Evolutionary conservation across 1,139 yeast genomes (phyloP), one percentile per base, ranked within the genome.

Genomic region (Candida sp.): DNA sequence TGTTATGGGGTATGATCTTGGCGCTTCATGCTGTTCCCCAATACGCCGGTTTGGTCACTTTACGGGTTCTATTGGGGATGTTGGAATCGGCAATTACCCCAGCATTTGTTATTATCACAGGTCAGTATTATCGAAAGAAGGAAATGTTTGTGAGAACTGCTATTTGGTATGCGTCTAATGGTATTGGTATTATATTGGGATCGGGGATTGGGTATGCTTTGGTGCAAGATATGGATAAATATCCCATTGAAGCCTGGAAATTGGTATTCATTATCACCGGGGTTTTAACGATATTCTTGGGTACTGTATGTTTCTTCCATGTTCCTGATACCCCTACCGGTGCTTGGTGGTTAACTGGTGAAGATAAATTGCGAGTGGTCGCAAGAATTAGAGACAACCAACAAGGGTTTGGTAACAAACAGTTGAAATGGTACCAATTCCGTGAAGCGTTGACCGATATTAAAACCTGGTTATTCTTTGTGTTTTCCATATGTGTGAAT

Each of bases 381-480:
- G 66, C 69, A 44, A 52, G 72, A 49, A 57, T 64, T 30, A 61
- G 75, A 54, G 51, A 50, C 1, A 73, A 74, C 49, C 64, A 68
- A 40, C 77, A 82, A 53, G 84, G 86, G 12, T 77, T 80, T 47
- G 84, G 84, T 41, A 77, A 77, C 51, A 71, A 67, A 45, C 66
- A 68, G 36, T 72, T 79, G 60, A 82, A 83, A 51, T 64, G 57
- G 56, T 60, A 76, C 40, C 90, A 84, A 55, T 65, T 81, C 36
- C 58, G 58, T 19, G 81, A 82, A 53, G 82, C 87, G 2, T 70
- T 81, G 58, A 15, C n/a, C n/a, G 52, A 76, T 51, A 42, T 59
- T 41, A 66, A 68, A 44, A 69, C 76, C 6, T 74, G 75, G 71
- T 45, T 82, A 27, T 73, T 76, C 51, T 51, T 59, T 38, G 38